Conservation (phyloP, 768 basidiomycete genomes). For the Naganishia vishniacii region DNA sequence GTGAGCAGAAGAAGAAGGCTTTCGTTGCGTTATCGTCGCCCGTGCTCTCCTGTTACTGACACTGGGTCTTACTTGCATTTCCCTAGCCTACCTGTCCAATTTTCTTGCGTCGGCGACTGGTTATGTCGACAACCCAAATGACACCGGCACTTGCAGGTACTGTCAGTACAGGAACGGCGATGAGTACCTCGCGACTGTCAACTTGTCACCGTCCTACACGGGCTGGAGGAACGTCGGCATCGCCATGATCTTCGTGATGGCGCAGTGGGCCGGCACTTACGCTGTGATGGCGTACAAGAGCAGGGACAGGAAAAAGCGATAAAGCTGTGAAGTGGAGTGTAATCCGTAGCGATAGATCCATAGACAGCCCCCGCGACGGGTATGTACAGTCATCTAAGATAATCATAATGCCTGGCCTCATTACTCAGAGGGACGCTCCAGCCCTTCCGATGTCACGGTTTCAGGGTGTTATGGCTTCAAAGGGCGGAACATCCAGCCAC, state of each 20-base stretch:
- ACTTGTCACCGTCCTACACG: slow-evolving; percentile 13
- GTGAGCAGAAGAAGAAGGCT: slow-evolving; percentile 12
- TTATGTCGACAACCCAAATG: slow-evolving; percentile 67
- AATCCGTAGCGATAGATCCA: not conserved
- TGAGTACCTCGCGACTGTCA: slow-evolving; percentile 19
- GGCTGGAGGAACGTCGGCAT: slow-evolving; percentile 26
- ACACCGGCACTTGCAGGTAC: slow-evolving; percentile 62
- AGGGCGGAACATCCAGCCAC: no score
- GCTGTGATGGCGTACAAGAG: slow-evolving; percentile 13
- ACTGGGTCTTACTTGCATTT: slow-evolving; percentile 11
- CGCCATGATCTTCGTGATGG: slow-evolving; percentile 15
- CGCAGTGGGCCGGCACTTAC: slow-evolving; percentile 9
- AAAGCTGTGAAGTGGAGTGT: not conserved
- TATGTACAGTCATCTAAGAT: no score
- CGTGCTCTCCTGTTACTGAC: not conserved
- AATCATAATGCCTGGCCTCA: no score
- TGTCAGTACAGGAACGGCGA: slow-evolving; percentile 50
- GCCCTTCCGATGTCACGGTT: no score
- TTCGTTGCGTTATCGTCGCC: slow-evolving; percentile 7
- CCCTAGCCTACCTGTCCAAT: slow-evolving; percentile 58
- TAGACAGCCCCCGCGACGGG: no score
- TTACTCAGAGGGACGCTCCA: no score
- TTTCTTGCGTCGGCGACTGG: slow-evolving; percentile 65
- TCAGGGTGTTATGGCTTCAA: no score
- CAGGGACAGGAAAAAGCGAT: slow-evolving; percentile 12